Conservation (phyloP, 805 yeast species). For the Ogataea nonfermentans region DNA sequence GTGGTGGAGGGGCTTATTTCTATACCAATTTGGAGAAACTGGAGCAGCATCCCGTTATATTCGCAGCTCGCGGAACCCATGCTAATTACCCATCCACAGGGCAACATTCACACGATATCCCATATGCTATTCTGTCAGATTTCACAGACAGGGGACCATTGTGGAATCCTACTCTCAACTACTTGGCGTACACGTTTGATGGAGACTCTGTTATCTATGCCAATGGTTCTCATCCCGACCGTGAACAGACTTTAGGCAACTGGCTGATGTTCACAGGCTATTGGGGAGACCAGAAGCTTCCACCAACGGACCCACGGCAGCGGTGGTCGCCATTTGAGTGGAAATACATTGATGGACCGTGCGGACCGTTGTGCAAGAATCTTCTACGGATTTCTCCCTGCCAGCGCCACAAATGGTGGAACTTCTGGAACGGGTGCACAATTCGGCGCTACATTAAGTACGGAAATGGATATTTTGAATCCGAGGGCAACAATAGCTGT, state of each 20-base stretch:
- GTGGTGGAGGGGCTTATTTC: constrained; percentile 90
- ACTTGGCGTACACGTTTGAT: constrained; percentile 76
- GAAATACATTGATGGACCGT: constrained; percentile 89
- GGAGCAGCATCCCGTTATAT: constrained; percentile 67
- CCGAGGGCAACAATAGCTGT: constrained; percentile 78
- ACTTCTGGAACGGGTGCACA: constrained; percentile 78
- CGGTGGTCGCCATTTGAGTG: constrained; percentile 85
- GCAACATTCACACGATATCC: constrained; percentile 92
- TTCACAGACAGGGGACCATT: constrained; percentile 93
- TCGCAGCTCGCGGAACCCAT: constrained; percentile 94
- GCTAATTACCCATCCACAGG: constrained; percentile 97
- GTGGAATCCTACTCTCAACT: constrained; percentile 91
- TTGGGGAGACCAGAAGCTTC: constrained; percentile 86
- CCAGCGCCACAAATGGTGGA: constrained; percentile 91
- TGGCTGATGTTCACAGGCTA: constrained; percentile 83
- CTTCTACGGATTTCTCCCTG: constrained; percentile 70
- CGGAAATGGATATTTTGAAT: constrained; percentile 81
- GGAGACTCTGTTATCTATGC: constrained; percentile 50
- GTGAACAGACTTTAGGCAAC: constrained; percentile 55
- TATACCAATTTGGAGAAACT: constrained; percentile 74
- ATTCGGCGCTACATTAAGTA: constrained; percentile 68
- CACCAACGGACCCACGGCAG: constrained; percentile 73
- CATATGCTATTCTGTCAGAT: constrained; percentile 86
- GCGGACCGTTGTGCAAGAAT: constrained; percentile 83
- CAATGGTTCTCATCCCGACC: constrained; percentile 45